Conservation (phyloP, 2,329 filamentous ascomycete species). For the Penicillium occitanis region DNA sequence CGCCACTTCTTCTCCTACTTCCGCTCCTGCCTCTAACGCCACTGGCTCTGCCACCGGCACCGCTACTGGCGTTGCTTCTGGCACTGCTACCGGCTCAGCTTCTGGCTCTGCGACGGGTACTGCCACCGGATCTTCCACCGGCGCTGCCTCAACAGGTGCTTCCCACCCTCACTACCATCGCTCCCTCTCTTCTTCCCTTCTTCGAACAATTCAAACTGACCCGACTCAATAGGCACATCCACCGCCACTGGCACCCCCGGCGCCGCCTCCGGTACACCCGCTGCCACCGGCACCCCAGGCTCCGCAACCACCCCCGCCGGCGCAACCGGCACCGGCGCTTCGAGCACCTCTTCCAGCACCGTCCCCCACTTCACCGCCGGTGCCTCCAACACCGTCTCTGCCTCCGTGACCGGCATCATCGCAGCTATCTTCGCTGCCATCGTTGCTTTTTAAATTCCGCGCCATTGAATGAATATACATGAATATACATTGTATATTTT, state of each 20-base stretch:
- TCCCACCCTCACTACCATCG: not conserved
- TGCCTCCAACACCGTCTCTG: constrained; percentile 20
- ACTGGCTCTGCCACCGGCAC: constrained; percentile 1
- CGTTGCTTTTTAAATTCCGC: constrained; percentile 15
- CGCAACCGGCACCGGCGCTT: constrained; percentile 28
- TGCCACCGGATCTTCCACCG: not conserved
- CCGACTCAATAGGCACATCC: not conserved
- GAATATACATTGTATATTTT: not conserved
- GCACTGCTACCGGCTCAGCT: not conserved
- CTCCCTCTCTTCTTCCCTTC: not conserved
- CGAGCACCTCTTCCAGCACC: constrained; percentile 22
- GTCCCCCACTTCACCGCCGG: constrained; percentile 14
- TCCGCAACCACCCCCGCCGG: constrained; percentile 8
- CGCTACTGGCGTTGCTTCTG: not conserved
- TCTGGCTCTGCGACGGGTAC: not conserved
- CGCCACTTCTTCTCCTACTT: not conserved
- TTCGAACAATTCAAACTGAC: too few relatives aligned
- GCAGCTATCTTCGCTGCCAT: constrained; percentile 20
- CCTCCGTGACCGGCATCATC: constrained; percentile 22
- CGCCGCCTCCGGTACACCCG: not conserved
- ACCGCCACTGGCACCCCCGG: constrained; percentile 18
- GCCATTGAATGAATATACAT: not conserved
- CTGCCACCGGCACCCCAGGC: constrained; percentile 31
- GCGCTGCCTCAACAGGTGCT: constrained; percentile 14
- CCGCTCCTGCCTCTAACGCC: constrained; percentile 5